A percentile compares a stretch with the other conserved stretches of the same genome.
phyloP scores from a whole-genome alignment of 2,329 filamentous ascomycete species.

The Calonectria hawksworthii region DNA sequence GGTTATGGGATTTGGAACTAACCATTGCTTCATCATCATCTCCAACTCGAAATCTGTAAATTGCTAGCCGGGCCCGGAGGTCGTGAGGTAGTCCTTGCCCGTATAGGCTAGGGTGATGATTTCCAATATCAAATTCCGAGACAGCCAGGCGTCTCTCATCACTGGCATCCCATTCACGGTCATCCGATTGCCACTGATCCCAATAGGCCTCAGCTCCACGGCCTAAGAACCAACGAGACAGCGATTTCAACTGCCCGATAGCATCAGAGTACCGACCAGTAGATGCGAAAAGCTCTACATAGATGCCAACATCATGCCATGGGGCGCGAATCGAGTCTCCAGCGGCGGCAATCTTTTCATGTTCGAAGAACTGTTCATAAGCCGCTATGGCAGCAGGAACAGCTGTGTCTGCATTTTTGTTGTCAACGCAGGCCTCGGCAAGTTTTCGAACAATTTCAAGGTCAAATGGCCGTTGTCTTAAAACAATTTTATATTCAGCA shows the following conservation, averaged over 20 bases:
- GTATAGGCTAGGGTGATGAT: slow-evolving; percentile 72
- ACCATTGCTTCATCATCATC: slow-evolving; percentile 81
- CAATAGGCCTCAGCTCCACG: slow-evolving; percentile 82
- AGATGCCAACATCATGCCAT: slow-evolving; percentile 90
- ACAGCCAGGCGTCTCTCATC: slow-evolving; percentile 76
- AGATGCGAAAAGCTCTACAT: slow-evolving; percentile 83
- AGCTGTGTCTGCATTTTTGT: slow-evolving; percentile 58
- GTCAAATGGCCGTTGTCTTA: slow-evolving; percentile 67
- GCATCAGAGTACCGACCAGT: slow-evolving; percentile 75
- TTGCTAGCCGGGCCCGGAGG: slow-evolving; percentile 84
- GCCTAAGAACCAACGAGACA: slow-evolving; percentile 87
- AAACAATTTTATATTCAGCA: slow-evolving; percentile 68
- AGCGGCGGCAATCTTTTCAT: slow-evolving; percentile 52
- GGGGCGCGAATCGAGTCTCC: slow-evolving; percentile 57
- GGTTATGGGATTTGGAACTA: slow-evolving; percentile 49
- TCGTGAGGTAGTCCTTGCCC: slow-evolving; percentile 83
- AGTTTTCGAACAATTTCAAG: slow-evolving; percentile 68
- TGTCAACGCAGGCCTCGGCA: slow-evolving; percentile 70
- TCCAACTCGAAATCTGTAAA: slow-evolving; percentile 82
- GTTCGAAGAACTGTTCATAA: slow-evolving; percentile 63
- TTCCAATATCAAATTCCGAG: slow-evolving; percentile 69
- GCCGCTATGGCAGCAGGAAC: slow-evolving; percentile 60
- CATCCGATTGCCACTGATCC: slow-evolving; percentile 79
- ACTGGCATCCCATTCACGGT: slow-evolving; percentile 89
- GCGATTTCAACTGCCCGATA: slow-evolving; percentile 76